A percentile compares a stretch with the other conserved stretches of the same genome.
These are phyloP conservation scores for Saccharomycopsis hybrid DNA, from an alignment of 1,139 yeast species.

Conservation along the genomic window DNA sequence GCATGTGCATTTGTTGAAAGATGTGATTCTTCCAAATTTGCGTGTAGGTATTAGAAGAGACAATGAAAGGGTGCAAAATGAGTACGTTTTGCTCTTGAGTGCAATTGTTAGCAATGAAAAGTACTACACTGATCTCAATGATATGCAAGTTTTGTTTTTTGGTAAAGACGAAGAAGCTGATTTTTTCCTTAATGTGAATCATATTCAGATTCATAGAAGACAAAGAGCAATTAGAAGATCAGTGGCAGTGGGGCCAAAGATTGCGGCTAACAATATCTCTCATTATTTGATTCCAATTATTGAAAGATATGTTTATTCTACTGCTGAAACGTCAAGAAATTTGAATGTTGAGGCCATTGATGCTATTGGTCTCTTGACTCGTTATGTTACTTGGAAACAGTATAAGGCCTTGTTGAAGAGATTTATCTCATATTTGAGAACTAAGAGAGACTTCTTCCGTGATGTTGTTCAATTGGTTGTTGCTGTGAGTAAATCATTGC, in stretches of 20 bases:
- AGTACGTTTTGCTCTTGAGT: conserved; percentile 60
- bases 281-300: conserved; percentile 80
- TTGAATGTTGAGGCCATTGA: conserved; percentile 67
- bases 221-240: conserved; percentile 73
- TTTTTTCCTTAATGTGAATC: conserved; percentile 74
- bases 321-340: conserved; percentile 46
- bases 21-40: neutral
- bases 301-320: conserved; percentile 63
- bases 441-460: conserved; percentile 47
- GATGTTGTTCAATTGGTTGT: conserved; percentile 59
- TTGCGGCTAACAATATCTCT: conserved; percentile 58
- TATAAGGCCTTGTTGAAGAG: conserved; percentile 70
- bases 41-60: conserved; percentile 21
- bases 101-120: conserved; percentile 50
- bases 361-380: conserved; percentile 54
- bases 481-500: conserved; percentile 52
- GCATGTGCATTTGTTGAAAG: conserved; percentile 1
- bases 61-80: conserved; percentile 61
- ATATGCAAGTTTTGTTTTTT: conserved; percentile 59
- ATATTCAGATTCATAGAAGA: conserved; percentile 81
- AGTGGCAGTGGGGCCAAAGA: conserved; percentile 30
- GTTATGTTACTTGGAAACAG: conserved; percentile 70
- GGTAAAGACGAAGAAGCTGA: conserved; percentile 78
- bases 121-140: conserved; percentile 50
- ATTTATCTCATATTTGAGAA: conserved; percentile 51